Base-by-base conservation (phyloP, 2,329 filamentous ascomycete genomes). In the Neofusicoccum cordaticola region DNA sequence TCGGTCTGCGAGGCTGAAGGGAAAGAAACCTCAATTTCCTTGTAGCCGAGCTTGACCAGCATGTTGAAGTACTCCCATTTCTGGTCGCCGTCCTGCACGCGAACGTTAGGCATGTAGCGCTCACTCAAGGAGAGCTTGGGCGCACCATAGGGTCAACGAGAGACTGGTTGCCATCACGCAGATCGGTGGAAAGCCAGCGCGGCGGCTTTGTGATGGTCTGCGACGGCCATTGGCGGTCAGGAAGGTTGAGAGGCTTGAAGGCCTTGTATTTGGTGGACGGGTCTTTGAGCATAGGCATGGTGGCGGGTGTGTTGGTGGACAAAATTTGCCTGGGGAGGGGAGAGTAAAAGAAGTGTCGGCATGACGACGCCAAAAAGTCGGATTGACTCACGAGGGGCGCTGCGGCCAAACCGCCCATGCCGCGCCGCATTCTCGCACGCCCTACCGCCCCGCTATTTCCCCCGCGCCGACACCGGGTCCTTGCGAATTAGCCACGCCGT, bases 21-120 rank as follows among this genome's bases (percentile, higher is more conserved):
- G 80, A 97, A 98, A 4, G 93, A 95, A 19, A 97, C 90, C 77
- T 98, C 94, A 69, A 98, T 97, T 80, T 98, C 94, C 81, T 97
- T 98, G 85, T 96, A 98, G 71, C 95, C 94, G 57, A 97, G 85
- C 67, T 94, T 88, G 72, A 90, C 87, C 62, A 98, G 87, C 92
- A 96, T 96, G 80, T 93, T 89, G 84, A 98, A 98, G 84, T 93
- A 98, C 67, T 85, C 84, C 87, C 90, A 95, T 81, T 98, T 98
- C 83, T 97, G 93, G 56, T 97, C 92, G 70, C 92, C 92, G 74
- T 92, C 95, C 92, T 95, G 72, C 34, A 61, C 2, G 9, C 11
- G 11, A 41, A 2, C 5, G 44, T 60, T 22, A 65, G 44, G 12
- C 12, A 15, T 31, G 42, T 34, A 17, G 34, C n/a, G 31, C 31